Evolutionary conservation across 257 asterid species (phyloP), one percentile per base, ranked within the genome.

Genomic region (Dorcoceras hygrometricum): DNA sequence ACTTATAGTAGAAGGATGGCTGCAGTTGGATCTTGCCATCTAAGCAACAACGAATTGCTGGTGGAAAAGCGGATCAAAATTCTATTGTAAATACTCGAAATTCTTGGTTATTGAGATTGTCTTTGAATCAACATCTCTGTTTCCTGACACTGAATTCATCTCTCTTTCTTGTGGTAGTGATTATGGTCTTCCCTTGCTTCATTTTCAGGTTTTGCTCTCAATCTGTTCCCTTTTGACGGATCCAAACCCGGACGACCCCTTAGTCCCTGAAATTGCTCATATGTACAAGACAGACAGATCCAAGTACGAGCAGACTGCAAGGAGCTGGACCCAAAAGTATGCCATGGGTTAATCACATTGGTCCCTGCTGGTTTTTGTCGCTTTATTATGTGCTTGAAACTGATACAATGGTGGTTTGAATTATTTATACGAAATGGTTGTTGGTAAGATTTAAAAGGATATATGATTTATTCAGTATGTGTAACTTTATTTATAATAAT

Each of bases 291-390:
- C 91, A 2, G 95, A 89, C 77, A 70, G 82, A 75, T 59, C 83
- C 55, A 89, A 89, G 81, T 89, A 89, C 31, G 97, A 87, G 83
- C 81, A 83, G 62, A 89, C 95, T 54, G 94, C 97, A 8, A 61
- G 94, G 82, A 83, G 94, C 93, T 89, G 97, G 95, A 85, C 97
- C 65, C 94, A 89, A 79, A 89, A 89, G 65, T 89, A 87, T 50
- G 94, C 97, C 0, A 87, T 89, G 95, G 95, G 97, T 62, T 90
- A 80, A 71, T 62, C 6, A 4, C 63, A 23, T 25, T 59, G 26
- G 24, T 26, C 5, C 25, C 23, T 11, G 26, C 23, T 46, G 57
- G 60, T 66, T 53, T 50, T 48, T 29, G 70, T 77, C 55, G 70
- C 76, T 62, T 62, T 59, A 25, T 81, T 16, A n/a, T 29, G 57